Evolutionary conservation across 2,329 filamentous ascomycete genomes (phyloP).

Genomic region (Paecilomyces dactylethromorphus): DNA sequence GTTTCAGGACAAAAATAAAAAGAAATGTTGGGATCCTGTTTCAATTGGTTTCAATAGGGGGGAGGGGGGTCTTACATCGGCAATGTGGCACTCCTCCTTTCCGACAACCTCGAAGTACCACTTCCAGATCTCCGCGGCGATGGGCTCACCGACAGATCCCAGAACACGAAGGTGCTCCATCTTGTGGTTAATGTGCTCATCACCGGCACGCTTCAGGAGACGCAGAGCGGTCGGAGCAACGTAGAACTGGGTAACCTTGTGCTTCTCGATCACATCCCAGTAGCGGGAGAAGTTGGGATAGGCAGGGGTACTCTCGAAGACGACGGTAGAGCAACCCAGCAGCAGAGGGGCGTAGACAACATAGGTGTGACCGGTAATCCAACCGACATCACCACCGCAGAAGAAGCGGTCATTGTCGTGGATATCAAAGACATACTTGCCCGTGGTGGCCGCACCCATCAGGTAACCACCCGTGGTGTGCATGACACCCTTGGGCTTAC

Average conservation of each 20-base stretch:
- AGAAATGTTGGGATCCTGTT: no score
- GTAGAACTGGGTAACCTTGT: slow-evolving; percentile 96
- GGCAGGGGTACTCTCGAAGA: slow-evolving; percentile 95
- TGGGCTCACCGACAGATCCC: slow-evolving; percentile 94
- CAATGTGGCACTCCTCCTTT: slow-evolving; percentile 85
- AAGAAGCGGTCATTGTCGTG: slow-evolving; percentile 92
- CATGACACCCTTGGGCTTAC: slow-evolving; percentile 98
- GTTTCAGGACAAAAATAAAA: background rate
- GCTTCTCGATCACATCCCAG: slow-evolving; percentile 96
- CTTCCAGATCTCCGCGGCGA: slow-evolving; percentile 97
- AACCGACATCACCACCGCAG: slow-evolving; percentile 96
- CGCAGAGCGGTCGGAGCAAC: slow-evolving; percentile 92
- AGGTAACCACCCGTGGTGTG: slow-evolving; percentile 95
- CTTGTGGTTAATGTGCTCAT: slow-evolving; percentile 81
- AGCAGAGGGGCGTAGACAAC: slow-evolving; percentile 94
- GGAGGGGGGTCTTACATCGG: slow-evolving; percentile 66
- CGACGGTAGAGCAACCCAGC: slow-evolving; percentile 86
- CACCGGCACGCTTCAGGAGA: slow-evolving; percentile 88
- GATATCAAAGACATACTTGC: slow-evolving; percentile 98
- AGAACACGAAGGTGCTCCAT: slow-evolving; percentile 87
- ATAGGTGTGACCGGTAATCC: slow-evolving; percentile 98
- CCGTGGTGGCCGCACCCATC: slow-evolving; percentile 85
- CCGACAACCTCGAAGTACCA: slow-evolving; percentile 97
- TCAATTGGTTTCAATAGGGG: no score
- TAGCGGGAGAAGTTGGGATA: slow-evolving; percentile 98